Base-by-base conservation (phyloP, 225 moss, liverwort and hornwort genomes). In the Straminergon stramineum region DNA sequence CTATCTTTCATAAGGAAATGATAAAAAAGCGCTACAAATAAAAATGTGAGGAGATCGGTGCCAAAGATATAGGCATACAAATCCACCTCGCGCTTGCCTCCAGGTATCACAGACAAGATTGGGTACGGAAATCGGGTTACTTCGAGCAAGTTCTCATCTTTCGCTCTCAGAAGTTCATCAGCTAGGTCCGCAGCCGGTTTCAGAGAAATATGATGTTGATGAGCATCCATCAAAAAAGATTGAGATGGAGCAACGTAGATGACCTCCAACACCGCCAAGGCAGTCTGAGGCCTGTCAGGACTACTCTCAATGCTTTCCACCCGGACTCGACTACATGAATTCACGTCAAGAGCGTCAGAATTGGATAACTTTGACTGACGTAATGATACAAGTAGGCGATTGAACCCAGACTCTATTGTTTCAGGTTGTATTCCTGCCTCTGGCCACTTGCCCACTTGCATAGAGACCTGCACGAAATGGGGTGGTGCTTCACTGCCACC, bases 391-490 rank as follows among this genome's bases (percentile, higher is more conserved):
- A 99, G 97, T 81, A 99, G 91, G 65, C 94, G 93, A 88, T 99
- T 99, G 85, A 99, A 96, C 62, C 95, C 95, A 77, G 96, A 96
- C 89, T 99, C 98, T 64, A 99, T 99, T 66, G 95, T 92, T 89
- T 96, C 97, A 64, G 98, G 98, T 86, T 99, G 98, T 84, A 99
- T 97, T 60, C 98, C 97, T 92, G 96, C 96, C 80, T 97, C 96
- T 58, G 98, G 98, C 98, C 97, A 99, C 91, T 97, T 95, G 64
- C 96, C 97, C 88, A 97, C 98, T 81, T 95, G 89, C 92, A 99
- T 91, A 62, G 98, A 99, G 66, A 99, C 98, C 93, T 99, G 98
- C 88, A 99, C 98, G 89, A 99, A 99, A 92, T 99, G 98, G 51
- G 98, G 98, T 75, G 98, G 96, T 51, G 98, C 96, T 93, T 99